phyloP scores from a whole-genome alignment of 768 basidiomycete species.

The Mycena vitilis region DNA sequence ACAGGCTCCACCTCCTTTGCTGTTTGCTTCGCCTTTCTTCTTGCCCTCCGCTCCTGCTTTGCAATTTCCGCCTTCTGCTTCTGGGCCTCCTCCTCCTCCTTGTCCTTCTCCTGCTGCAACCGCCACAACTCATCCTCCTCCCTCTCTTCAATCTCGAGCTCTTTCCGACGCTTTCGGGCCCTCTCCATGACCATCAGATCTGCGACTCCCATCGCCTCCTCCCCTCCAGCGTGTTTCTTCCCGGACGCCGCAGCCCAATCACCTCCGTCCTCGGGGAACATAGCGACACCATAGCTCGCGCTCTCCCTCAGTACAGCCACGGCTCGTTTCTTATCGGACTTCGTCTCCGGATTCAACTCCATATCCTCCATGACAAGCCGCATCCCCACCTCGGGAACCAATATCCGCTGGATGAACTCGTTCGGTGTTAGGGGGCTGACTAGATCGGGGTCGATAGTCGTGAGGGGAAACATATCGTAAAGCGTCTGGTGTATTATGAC shows the following conservation, averaged over 20 bases:
- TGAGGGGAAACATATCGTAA: conserved; percentile 78
- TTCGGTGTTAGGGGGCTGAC: conserved; percentile 75
- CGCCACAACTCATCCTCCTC: conserved; percentile 44
- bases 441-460: conserved; percentile 61
- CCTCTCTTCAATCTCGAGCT: conserved; percentile 58
- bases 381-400: conserved; percentile 91
- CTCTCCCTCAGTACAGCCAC: conserved; percentile 77
- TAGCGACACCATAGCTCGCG: conserved; percentile 83
- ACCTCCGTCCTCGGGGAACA: conserved; percentile 78
- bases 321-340: conserved; percentile 53
- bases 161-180: conserved; percentile 62
- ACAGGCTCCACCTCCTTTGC: conserved; percentile 20
- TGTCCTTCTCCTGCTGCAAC: conserved; percentile 30
- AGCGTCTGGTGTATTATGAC: conserved; percentile 84
- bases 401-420: conserved; percentile 84
- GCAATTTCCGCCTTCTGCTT: conserved; percentile 28
- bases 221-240: conserved; percentile 37
- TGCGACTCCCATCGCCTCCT: conserved; percentile 55
- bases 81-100: conserved; percentile 32
- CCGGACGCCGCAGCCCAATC: conserved; percentile 47
- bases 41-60: conserved; percentile 26
- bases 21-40: conserved; percentile 33
- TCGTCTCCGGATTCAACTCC: conserved; percentile 52
- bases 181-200: conserved; percentile 67
- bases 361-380: conserved; percentile 87